Evolutionary conservation across 1,284 basidiomycete species (phyloP), one percentile per base, ranked within the genome.

Genomic region (Cryptococcus sp.): DNA sequence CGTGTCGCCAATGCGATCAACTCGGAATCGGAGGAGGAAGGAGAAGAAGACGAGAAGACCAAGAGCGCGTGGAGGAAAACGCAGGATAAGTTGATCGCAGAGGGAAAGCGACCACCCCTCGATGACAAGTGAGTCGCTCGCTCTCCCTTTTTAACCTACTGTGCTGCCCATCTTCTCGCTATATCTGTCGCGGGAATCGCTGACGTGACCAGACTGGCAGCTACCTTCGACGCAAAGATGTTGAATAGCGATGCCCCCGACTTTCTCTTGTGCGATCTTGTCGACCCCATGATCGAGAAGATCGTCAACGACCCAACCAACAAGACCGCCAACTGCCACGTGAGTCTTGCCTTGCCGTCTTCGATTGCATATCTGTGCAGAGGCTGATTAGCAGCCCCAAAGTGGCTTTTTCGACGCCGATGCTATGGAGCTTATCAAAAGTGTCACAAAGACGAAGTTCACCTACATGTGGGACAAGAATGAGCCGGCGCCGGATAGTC

Each of bases 251-350:
- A 90, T 68, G 83, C 86, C 0, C 89, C 88, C 5, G 86, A 90
- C 18, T 98, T 90, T 71, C 93, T 97, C 70, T 77, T 98, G 5
- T 87, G 87, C 68, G 94, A 98, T 69, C 87, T 98, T 52, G 74
- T 77, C 10, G 95, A 97, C 67, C 82, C 83, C 0, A 82, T 90
- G 78, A 73, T 94, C 43, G 80, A 80, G 54, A 77, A 77, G 40
- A 84, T 91, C 79, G 86, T 95, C 50, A 79, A 86, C 53, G 82
- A 85, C 54, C 78, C 81, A 4, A 77, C 80, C 12, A 82, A 80
- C 28, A 72, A 86, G 23, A 78, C 85, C 52, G 76, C 74, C 18
- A 34, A 31, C 18, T 87, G 85, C 64, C 77, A 87, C 69, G 87
- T 89, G 57, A 54, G 84, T 19, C 7, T 10, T n/a, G 76, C 7